These are phyloP conservation scores for Ichthyophthirius multifiliis DNA, from an alignment of 169 alveolate genomes.

Conservation along the genomic window DNA sequence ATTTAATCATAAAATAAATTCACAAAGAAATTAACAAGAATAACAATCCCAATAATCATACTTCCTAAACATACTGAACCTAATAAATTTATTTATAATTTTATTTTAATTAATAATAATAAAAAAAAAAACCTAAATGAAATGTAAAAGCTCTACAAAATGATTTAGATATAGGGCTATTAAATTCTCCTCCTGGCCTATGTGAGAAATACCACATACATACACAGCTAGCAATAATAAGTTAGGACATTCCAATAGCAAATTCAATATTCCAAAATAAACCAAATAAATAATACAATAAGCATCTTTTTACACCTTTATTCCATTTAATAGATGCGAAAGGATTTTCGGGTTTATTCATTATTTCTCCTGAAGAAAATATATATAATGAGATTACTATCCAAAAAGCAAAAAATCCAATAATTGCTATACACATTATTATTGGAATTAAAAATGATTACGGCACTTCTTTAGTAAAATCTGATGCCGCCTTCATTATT, in stretches of 20 bases:
- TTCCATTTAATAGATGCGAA: background rate
- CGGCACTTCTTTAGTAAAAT: conserved; percentile 1
- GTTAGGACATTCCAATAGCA: background rate
- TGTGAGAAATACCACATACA: conserved; percentile 9
- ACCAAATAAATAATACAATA: background rate
- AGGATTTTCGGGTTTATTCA: background rate
- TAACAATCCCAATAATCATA: conserved; percentile 6
- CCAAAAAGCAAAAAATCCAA: background rate
- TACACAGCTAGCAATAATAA: background rate
- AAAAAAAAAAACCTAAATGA: background rate
- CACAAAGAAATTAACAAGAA: background rate
- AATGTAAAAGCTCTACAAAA: background rate
- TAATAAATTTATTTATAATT: background rate
- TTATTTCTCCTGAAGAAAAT: conserved; percentile 1
- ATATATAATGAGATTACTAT: background rate
- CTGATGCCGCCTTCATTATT: conserved; percentile 10
- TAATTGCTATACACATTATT: background rate
- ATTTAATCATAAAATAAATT: background rate
- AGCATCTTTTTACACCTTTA: conserved; percentile 7
- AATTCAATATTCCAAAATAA: conserved; percentile 5
- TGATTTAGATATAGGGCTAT: conserved; percentile 1
- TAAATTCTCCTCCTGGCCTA: background rate
- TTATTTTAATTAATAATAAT: background rate
- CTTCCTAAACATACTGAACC: conserved; percentile 2
- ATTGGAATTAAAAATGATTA: background rate